Percentiles rank a stretch among this genome's conserved stretches.
These are phyloP conservation scores for Exophiala phaeomuriformis DNA, from an alignment of 2,329 filamentous ascomycete genomes.

Conservation along the genomic window DNA sequence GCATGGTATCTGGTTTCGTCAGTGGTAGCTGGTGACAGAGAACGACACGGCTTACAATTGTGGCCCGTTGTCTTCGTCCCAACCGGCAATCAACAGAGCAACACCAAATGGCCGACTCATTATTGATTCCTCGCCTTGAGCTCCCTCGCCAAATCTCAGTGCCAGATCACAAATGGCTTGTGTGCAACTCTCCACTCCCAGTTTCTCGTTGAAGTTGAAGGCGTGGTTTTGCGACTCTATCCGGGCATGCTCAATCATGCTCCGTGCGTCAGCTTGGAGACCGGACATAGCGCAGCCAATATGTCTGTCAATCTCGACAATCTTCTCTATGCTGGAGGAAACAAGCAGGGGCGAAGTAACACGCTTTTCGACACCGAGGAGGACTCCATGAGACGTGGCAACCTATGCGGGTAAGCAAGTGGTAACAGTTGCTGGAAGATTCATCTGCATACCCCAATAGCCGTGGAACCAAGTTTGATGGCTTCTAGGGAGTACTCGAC, in stretches of 20 bases:
- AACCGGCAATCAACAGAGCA: constrained; percentile 89
- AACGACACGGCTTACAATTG: constrained; percentile 56
- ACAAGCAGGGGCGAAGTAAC: constrained; percentile 96
- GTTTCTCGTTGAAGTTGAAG: constrained; percentile 95
- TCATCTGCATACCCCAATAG: constrained; percentile 66
- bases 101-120: constrained; percentile 98
- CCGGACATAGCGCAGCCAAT: constrained; percentile 99
- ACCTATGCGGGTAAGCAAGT: constrained; percentile 43
- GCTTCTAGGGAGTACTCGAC: constrained; percentile 99
- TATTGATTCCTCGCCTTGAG: constrained; percentile 95
- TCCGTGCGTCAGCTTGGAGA: constrained; percentile 91
- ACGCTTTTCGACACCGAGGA: constrained; percentile 97
- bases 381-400: constrained; percentile 87
- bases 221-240: constrained; percentile 95
- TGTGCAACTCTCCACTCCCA: constrained; percentile 94
- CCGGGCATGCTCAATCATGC: constrained; percentile 96
- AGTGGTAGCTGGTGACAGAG: background rate
- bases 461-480: constrained; percentile 98
- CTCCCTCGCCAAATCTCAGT: constrained; percentile 91
- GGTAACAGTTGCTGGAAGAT: background rate
- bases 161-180: constrained; percentile 98
- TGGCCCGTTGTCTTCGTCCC: constrained; percentile 84
- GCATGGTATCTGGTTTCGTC: constrained; percentile 66
- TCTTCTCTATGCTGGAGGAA: constrained; percentile 97
- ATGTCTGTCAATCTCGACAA: constrained; percentile 97